A percentile compares a stretch with the other conserved stretches of the same genome.
Conservation (phyloP, 768 basidiomycete genomes). For the Suillus weaverae region DNA sequence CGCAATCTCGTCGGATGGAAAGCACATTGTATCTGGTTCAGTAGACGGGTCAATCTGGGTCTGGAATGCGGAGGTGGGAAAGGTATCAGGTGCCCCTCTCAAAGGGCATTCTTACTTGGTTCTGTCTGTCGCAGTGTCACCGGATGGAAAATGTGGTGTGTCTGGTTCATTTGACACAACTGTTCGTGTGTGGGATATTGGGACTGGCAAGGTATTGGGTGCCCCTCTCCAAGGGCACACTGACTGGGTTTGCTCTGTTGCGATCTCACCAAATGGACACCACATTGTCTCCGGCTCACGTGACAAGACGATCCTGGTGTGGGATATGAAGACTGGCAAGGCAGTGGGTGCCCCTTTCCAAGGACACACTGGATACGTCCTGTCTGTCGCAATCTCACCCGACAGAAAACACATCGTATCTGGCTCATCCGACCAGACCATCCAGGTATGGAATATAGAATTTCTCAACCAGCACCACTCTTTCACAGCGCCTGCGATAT, state of each 20-base stretch:
- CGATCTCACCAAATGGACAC: slow-evolving; percentile 10
- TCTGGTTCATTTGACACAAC: slow-evolving; percentile 6
- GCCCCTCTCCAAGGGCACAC: slow-evolving; percentile 1
- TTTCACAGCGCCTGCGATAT: not conserved
- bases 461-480: not conserved
- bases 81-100: not conserved
- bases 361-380: not conserved
- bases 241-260: not conserved
- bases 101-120: slow-evolving; percentile 9
- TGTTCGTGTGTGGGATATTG: not conserved
- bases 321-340: slow-evolving; percentile 11
- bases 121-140: slow-evolving; percentile 12
- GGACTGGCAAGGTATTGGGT: not conserved
- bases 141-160: slow-evolving; percentile 6
- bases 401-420: not conserved
- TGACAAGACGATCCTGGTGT: slow-evolving; percentile 12
- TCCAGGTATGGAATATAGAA: slow-evolving; percentile 3
- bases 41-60: not conserved
- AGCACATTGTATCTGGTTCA: slow-evolving; percentile 7
- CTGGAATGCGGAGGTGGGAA: not conserved
- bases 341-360: not conserved
- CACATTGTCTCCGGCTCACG: slow-evolving; percentile 11
- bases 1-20: slow-evolving; percentile 18
- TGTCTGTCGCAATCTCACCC: not conserved
- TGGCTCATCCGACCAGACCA: not conserved